Conservation (phyloP, 2,329 filamentous ascomycete genomes). For the Fusarium scirpi region DNA sequence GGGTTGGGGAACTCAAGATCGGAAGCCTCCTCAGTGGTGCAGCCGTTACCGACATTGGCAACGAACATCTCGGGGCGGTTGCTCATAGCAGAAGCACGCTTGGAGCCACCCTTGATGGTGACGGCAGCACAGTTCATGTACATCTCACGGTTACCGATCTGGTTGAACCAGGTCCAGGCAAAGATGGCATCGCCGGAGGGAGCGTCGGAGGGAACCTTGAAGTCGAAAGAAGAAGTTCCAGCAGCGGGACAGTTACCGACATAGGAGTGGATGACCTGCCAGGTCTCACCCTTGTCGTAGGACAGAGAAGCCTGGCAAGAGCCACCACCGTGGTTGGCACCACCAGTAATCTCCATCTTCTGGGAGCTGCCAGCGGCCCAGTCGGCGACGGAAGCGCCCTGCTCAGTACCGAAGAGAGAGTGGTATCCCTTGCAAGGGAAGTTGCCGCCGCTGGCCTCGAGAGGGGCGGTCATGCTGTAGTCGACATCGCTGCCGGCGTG, state of each 20-base stretch:
- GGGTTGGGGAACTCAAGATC: slow-evolving; percentile 75
- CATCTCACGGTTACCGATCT: slow-evolving; percentile 82
- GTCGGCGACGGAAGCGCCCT: slow-evolving; percentile 66
- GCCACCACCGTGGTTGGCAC: slow-evolving; percentile 74
- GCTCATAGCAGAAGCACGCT: slow-evolving; percentile 59
- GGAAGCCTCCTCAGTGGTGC: slow-evolving; percentile 66
- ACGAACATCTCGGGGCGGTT: slow-evolving; percentile 76
- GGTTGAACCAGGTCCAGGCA: slow-evolving; percentile 83
- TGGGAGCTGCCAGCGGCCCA: slow-evolving; percentile 73
- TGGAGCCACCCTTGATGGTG: slow-evolving; percentile 63
- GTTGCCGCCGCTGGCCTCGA: slow-evolving; percentile 69
- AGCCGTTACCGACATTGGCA: slow-evolving; percentile 73
- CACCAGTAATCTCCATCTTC: slow-evolving; percentile 73
- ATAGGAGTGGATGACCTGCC: slow-evolving; percentile 74
- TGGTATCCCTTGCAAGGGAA: slow-evolving; percentile 81
- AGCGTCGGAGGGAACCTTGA: slow-evolving; percentile 73
- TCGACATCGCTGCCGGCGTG: slow-evolving; percentile 65
- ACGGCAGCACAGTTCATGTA: slow-evolving; percentile 88
- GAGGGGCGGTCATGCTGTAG: slow-evolving; percentile 78
- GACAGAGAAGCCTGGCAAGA: slow-evolving; percentile 82
- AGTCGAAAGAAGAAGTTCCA: slow-evolving; percentile 67
- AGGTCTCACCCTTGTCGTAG: slow-evolving; percentile 77
- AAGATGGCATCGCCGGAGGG: slow-evolving; percentile 73
- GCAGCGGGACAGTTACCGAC: slow-evolving; percentile 65
- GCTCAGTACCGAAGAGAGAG: slow-evolving; percentile 59